Evolutionary conservation across 1,139 yeast species (phyloP).

Genomic region (Ashbya aceris): DNA sequence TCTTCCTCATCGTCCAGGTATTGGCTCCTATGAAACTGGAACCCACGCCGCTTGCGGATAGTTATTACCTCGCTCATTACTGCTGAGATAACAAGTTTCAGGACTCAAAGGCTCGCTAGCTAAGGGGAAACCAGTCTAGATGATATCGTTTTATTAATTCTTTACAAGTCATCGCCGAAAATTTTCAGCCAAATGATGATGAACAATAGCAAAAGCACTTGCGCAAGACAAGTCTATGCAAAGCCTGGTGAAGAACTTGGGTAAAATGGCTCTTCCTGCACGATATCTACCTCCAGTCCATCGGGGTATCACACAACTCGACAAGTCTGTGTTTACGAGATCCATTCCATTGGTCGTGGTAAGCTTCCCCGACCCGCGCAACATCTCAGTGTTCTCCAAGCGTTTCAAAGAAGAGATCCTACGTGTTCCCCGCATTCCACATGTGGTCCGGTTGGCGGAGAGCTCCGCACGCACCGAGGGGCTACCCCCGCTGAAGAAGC

Average conservation of each 20-base stretch:
- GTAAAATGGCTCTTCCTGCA: slow-evolving; percentile 7
- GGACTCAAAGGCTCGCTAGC: too few relatives aligned
- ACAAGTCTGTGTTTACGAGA: slow-evolving; percentile 51
- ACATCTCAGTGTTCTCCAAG: slow-evolving; percentile 42
- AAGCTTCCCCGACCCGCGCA: slow-evolving; percentile 55
- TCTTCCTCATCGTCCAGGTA: slow-evolving; percentile 12
- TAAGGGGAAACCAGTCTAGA: too few relatives aligned
- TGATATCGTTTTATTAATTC: not conserved
- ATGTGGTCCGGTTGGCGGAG: slow-evolving; percentile 43
- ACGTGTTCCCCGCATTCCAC: slow-evolving; percentile 54
- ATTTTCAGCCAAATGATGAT: not conserved
- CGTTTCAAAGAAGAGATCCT: slow-evolving; percentile 47
- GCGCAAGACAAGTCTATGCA: not conserved
- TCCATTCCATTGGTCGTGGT: slow-evolving; percentile 57
- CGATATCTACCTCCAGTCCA: slow-evolving; percentile 51
- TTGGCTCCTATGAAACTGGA: slow-evolving; percentile 13
- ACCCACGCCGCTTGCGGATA: slow-evolving; percentile 22
- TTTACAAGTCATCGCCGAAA: not conserved
- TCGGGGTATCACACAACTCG: slow-evolving; percentile 55
- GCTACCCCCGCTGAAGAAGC: slow-evolving; percentile 10
- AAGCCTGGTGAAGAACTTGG: not conserved
- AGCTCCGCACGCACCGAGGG: not conserved
- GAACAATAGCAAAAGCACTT: not conserved
- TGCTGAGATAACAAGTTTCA: not conserved
- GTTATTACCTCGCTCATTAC: slow-evolving; percentile 25